Evolutionary conservation across 148 eudicot genomes (phyloP), one percentile per base, ranked within the genome.

Genomic region (Vaccinium macrocarpon): DNA sequence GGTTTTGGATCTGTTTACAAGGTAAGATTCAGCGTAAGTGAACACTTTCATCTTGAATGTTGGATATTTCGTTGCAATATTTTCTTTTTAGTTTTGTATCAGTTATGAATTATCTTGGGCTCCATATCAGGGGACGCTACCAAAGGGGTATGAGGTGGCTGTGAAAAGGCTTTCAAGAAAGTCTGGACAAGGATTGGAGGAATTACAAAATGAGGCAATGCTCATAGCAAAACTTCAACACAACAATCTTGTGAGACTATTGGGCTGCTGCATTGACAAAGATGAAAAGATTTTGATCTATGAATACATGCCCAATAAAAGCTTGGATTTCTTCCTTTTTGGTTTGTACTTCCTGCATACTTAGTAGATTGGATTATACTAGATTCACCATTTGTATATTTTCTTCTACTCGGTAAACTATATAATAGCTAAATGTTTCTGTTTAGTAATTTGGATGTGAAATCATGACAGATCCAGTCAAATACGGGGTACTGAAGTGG

Each of bases 181-280:
- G 27, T 79, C 49, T 3, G 48, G 81, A 79, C 81, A 79, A 56
- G 66, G 81, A 53, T 35, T 79, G 6, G 66, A 79, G 25, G 81
- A 79, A 18, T 55, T 79, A 27, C 61, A 53, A 14, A 79, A 79
- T 18, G 81, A 79, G 48, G 48, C 62, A 3, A 35, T 16, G 42
- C 42, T 79, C 64, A 79, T 79, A 53, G 81, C 27, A 4, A 79
- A 79, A 32, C 81, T 79, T 55, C 81, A 79, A 32, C 81, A 79
- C 23, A 55, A 56, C 1, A 79, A 79, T 79, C 81, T 79, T 32
- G 81, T 79, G 49, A 79, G 25, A 35, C 68, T 79, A 29, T 8
- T 79, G 66, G 81, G 81, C 25, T 53, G 66, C 48, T 79, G 49
- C 66, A 79, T 79, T 55, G 48, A 55, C 35, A 55, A 27, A 55